Evolutionary conservation across 371 early-diverging fungal species (phyloP).

Genomic region (Capillidium heterosporum): DNA sequence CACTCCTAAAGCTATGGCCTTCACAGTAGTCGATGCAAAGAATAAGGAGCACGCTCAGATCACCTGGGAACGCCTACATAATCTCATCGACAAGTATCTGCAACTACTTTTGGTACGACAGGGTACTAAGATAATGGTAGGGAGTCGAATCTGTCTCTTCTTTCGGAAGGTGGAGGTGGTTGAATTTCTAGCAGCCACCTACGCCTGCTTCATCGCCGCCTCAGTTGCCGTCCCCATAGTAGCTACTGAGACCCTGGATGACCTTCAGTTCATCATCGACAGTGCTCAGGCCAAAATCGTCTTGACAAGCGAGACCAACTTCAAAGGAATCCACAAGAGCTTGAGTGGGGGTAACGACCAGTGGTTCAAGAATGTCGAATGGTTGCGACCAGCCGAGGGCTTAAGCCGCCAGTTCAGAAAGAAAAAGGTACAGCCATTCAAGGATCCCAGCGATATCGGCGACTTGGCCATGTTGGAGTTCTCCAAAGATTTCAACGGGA

Average conservation of each 20-base stretch:
- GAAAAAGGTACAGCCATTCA: conserved; percentile 17
- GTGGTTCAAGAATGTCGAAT: conserved; percentile 43
- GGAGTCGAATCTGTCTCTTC: conserved; percentile 57
- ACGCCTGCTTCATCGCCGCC: conserved; percentile 64
- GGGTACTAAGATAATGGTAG: conserved; percentile 22
- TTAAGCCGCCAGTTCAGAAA: conserved; percentile 33
- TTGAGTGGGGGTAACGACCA: conserved; percentile 32
- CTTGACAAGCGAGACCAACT: conserved; percentile 64
- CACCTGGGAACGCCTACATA: conserved; percentile 55
- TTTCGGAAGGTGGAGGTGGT: conserved; percentile 61
- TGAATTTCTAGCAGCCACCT: conserved; percentile 56
- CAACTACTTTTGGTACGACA: conserved; percentile 33
- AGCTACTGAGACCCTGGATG: conserved; percentile 57
- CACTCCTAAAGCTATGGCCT: conserved; percentile 27
- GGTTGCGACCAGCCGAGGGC: conserved; percentile 60
- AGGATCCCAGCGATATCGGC: conserved; percentile 19
- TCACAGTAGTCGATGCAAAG: conserved; percentile 48
- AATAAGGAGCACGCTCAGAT: conserved; percentile 42
- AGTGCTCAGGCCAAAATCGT: conserved; percentile 39
- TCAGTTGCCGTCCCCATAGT: conserved; percentile 70
- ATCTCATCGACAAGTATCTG: conserved; percentile 46
- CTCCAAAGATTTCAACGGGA: conserved; percentile 60
- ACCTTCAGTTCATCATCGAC: conserved; percentile 50
- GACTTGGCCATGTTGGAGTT: conserved; percentile 79
- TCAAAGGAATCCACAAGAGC: conserved; percentile 46